Evolutionary conservation across 169 alveolate genomes (phyloP).

Genomic region (Plasmodium fragile): DNA sequence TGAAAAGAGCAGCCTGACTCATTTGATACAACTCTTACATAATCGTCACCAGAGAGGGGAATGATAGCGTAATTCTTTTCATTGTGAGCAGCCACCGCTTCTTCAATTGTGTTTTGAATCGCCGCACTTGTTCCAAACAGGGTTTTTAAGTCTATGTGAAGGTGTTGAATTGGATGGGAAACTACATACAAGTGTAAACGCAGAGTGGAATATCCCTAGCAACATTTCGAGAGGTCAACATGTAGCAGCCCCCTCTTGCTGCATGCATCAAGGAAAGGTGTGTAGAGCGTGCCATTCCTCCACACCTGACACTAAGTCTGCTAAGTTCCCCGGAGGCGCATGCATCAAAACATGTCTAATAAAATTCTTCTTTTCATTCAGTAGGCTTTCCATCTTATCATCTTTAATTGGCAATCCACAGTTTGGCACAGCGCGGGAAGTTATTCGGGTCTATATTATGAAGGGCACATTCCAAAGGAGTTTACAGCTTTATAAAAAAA

Average conservation of each 20-base stretch:
- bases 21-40: constrained; percentile 12
- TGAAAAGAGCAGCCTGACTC: neutral
- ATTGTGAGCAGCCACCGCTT: constrained; percentile 27
- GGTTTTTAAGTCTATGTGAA: constrained; percentile 32
- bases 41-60: constrained; percentile 32
- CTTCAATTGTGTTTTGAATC: constrained; percentile 38
- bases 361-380: constrained; percentile 73
- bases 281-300: neutral
- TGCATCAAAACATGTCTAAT: constrained; percentile 60
- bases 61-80: constrained; percentile 33
- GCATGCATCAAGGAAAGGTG: neutral
- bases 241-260: neutral
- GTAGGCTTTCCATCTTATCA: constrained; percentile 16
- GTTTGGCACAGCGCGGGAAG: neutral
- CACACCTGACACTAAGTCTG: constrained; percentile 57
- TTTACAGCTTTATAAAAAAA: neutral
- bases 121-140: constrained; percentile 51
- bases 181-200: neutral
- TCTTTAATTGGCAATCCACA: neutral
- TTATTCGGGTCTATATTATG: neutral
- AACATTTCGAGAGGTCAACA: neutral
- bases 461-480: neutral
- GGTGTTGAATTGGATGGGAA: neutral
- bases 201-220: neutral
- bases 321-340: constrained; percentile 61